phyloP scores from a whole-genome alignment of 208 protist genomes.

The Leishmania turanica region DNA sequence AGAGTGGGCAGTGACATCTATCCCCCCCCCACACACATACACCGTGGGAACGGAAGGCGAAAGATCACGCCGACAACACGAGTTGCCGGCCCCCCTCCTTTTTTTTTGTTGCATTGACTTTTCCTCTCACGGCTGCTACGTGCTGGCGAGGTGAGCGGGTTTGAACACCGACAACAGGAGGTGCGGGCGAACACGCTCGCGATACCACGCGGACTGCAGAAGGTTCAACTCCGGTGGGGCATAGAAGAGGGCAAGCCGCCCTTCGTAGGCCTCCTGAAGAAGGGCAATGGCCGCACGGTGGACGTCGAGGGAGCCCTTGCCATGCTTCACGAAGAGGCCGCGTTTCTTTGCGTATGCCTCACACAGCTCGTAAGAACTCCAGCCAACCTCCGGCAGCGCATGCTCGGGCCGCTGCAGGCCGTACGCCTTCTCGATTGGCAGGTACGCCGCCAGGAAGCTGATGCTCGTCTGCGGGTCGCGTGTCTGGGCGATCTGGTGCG shows the following conservation, averaged over 20 bases:
- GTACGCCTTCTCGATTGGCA: conserved; percentile 92
- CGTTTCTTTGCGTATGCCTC: conserved; percentile 93
- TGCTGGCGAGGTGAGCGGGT: background rate
- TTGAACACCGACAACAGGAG: conserved; percentile 43
- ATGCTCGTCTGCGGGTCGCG: conserved; percentile 95
- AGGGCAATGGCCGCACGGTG: conserved; percentile 91
- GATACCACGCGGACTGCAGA: conserved; percentile 52
- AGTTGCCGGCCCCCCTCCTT: background rate
- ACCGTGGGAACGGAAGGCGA: background rate
- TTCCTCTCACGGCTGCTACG: background rate
- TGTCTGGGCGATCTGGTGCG: conserved; percentile 97
- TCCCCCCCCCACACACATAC: background rate
- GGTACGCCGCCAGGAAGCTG: conserved; percentile 89
- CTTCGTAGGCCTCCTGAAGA: conserved; percentile 90
- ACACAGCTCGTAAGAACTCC: conserved; percentile 91
- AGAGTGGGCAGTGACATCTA: background rate
- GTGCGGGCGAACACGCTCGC: conserved; percentile 39
- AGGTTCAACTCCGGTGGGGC: conserved; percentile 67
- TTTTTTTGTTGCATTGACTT: background rate
- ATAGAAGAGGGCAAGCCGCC: conserved; percentile 87
- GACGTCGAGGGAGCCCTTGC: conserved; percentile 84
- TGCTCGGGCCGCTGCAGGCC: conserved; percentile 74
- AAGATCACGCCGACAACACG: background rate
- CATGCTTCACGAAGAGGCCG: conserved; percentile 84
- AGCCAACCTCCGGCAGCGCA: conserved; percentile 51